Percentiles rank a stretch among this genome's conserved stretches.
phyloP scores from a whole-genome alignment of 805 yeast genomes.

The Tetrapisispora fleetii region DNA sequence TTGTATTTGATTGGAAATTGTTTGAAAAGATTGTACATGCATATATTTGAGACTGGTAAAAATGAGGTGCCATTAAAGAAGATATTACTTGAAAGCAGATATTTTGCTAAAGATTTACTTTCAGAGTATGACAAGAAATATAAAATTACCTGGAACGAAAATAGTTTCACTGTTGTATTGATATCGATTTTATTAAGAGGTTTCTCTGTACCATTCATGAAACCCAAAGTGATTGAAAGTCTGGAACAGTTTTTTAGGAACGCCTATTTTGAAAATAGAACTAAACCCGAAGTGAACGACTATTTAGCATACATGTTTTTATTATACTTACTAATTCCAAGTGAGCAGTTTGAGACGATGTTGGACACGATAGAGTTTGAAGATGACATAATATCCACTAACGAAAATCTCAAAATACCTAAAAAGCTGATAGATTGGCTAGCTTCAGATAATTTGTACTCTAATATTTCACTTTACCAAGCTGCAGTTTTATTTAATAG shows the following conservation, averaged over 20 bases:
- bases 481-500: conserved; percentile 27
- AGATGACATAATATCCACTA: conserved; percentile 26
- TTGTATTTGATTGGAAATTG: conserved; percentile 31
- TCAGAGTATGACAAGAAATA: conserved; percentile 35
- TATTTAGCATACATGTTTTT: conserved; percentile 26
- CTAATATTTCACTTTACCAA: conserved; percentile 30
- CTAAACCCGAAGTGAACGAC: conserved; percentile 9
- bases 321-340: conserved; percentile 30
- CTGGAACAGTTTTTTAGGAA: conserved; percentile 36
- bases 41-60: conserved; percentile 23
- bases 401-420: conserved; percentile 33
- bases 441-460: conserved; percentile 20
- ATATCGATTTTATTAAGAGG: conserved; percentile 46
- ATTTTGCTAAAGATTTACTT: conserved; percentile 34
- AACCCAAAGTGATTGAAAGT: conserved; percentile 38
- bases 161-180: conserved; percentile 44
- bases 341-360: conserved; percentile 29
- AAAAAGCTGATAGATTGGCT: conserved; percentile 27
- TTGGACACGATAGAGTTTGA: conserved; percentile 31
- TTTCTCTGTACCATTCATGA: conserved; percentile 46
- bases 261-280: conserved; percentile 31
- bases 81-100: conserved; percentile 25
- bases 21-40: conserved; percentile 26
- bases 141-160: conserved; percentile 31
- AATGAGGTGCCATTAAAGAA: conserved; percentile 25